These are phyloP conservation scores for Dipteronia dyeriana DNA, from an alignment of 345 rosid genomes.

Conservation along the genomic window DNA sequence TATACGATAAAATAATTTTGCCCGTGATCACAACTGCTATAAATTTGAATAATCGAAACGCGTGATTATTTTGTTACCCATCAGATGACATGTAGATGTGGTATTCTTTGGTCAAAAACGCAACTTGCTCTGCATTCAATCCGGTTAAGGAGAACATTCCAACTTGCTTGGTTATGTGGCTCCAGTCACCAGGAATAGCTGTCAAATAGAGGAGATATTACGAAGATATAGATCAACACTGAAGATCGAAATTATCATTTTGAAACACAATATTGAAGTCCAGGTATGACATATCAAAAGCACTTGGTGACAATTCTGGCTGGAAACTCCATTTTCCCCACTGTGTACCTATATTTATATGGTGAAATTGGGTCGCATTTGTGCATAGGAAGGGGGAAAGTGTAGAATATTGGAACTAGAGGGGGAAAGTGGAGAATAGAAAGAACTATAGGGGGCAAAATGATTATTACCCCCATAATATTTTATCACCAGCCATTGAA, in stretches of 20 bases:
- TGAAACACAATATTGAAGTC: neutral
- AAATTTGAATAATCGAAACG: neutral
- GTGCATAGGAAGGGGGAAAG: no score
- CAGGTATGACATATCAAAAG: neutral
- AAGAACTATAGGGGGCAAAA: no score
- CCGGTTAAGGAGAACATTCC: conserved; percentile 59
- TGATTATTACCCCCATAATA: no score
- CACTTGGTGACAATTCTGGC: neutral
- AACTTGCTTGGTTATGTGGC: conserved; percentile 49
- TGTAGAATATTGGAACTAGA: no score
- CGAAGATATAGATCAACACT: neutral
- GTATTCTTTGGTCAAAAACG: conserved; percentile 48
- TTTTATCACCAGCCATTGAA: neutral
- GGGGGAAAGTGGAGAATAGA: no score
- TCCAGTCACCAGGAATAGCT: conserved; percentile 69
- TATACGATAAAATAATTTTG: neutral
- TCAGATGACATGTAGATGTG: conserved; percentile 62
- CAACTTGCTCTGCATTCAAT: conserved; percentile 44
- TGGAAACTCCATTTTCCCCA: no score
- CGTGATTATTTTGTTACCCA: conserved; percentile 33
- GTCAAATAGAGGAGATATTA: conserved; percentile 4
- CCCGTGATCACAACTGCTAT: neutral
- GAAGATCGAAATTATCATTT: neutral
- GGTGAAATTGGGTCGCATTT: no score
- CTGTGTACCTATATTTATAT: no score